A percentile compares a stretch with the other conserved stretches of the same genome.
Evolutionary conservation across 2,329 filamentous ascomycete genomes (phyloP).

Genomic region (Blastomyces percursus): DNA sequence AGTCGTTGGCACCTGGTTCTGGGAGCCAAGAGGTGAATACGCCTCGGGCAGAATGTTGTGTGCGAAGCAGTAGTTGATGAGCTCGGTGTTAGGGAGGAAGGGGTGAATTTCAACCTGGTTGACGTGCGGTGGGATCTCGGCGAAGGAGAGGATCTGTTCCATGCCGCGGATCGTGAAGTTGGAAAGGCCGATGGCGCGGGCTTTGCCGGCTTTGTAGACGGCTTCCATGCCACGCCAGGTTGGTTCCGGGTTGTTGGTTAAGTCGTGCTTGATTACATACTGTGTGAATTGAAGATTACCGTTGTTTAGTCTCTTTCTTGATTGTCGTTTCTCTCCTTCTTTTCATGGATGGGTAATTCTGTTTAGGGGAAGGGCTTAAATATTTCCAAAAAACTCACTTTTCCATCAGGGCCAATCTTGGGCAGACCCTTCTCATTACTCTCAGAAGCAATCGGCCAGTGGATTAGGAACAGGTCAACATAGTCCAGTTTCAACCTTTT

Average conservation of each 20-base stretch:
- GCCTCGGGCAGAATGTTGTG: slow-evolving; percentile 33
- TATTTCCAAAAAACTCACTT: slow-evolving; percentile 26
- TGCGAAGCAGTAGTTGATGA: slow-evolving; percentile 34
- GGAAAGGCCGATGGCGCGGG: slow-evolving; percentile 62
- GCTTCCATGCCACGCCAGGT: slow-evolving; percentile 61
- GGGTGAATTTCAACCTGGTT: slow-evolving; percentile 40
- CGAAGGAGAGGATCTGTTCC: slow-evolving; percentile 35
- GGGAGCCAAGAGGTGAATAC: slow-evolving; percentile 45
- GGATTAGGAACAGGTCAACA: slow-evolving; percentile 56
- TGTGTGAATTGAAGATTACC: slow-evolving; percentile 14
- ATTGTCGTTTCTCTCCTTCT: not conserved
- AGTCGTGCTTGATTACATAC: slow-evolving; percentile 52
- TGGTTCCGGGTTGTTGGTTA: slow-evolving; percentile 52
- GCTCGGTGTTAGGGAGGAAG: slow-evolving; percentile 37
- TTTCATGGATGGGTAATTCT: not conserved
- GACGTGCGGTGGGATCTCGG: slow-evolving; percentile 33
- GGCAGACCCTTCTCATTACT: slow-evolving; percentile 38
- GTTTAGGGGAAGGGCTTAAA: too few relatives aligned
- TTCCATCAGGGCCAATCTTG: slow-evolving; percentile 42
- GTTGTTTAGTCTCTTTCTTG: not conserved
- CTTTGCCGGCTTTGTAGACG: slow-evolving; percentile 48
- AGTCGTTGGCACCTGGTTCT: slow-evolving; percentile 57
- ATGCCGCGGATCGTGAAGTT: slow-evolving; percentile 54
- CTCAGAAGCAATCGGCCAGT: slow-evolving; percentile 43
- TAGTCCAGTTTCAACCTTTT: slow-evolving; percentile 57